phyloP scores from a whole-genome alignment of 257 asterid genomes.

The Nicotiana sylvestris region DNA sequence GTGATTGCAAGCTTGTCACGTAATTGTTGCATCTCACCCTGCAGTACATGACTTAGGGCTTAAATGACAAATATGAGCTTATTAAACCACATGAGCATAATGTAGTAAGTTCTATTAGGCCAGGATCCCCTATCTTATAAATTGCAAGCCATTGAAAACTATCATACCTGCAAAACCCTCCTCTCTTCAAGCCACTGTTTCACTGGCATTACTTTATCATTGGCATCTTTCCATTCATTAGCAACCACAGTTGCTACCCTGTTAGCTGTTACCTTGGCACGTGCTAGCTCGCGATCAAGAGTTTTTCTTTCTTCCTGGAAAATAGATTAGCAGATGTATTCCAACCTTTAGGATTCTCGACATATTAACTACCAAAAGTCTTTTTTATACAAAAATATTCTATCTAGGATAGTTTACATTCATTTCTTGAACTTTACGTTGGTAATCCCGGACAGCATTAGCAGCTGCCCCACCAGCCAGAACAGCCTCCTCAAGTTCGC shows the following conservation, averaged over 20 bases:
- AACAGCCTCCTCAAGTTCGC: conserved; percentile 97
- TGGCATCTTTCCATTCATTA: conserved; percentile 96
- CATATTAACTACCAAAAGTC: neutral
- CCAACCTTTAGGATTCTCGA: conserved; percentile 6
- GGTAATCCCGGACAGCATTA: conserved; percentile 96
- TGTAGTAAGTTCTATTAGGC: neutral
- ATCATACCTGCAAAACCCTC: conserved; percentile 75
- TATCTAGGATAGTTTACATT: conserved; percentile 44
- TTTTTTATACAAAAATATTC: neutral
- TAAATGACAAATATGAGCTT: neutral
- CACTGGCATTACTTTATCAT: conserved; percentile 98
- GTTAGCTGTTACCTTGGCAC: conserved; percentile 96
- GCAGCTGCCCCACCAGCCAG: conserved; percentile 99
- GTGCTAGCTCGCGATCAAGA: conserved; percentile 94
- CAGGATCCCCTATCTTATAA: neutral
- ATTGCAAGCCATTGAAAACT: neutral
- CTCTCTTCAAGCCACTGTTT: conserved; percentile 98
- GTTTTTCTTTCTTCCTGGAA: conserved; percentile 90
- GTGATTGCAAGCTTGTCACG: conserved; percentile 82
- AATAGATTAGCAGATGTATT: conserved; percentile 17
- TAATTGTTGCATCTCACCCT: conserved; percentile 98
- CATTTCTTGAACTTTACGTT: conserved; percentile 98
- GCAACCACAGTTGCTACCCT: conserved; percentile 98
- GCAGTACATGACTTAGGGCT: conserved; percentile 12
- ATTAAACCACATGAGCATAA: neutral